Evolutionary conservation across 2,329 filamentous ascomycete species (phyloP).

Genomic region (Penicillium sp.): DNA sequence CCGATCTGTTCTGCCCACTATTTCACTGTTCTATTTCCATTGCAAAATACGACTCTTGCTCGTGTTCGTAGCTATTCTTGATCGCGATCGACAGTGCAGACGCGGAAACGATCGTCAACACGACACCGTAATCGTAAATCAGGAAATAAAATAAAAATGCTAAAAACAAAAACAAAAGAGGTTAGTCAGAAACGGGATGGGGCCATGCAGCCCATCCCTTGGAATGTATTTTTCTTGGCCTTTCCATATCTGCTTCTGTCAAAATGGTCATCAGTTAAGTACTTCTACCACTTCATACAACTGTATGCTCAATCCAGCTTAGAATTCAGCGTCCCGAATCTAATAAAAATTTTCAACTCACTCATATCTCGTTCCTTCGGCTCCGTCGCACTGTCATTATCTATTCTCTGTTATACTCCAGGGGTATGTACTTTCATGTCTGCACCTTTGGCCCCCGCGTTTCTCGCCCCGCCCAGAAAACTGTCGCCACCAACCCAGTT

Average conservation of each 20-base stretch:
- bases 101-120: neutral
- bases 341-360: no score
- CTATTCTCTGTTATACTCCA: no score
- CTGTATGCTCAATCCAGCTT: no score
- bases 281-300: neutral
- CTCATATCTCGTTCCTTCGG: no score
- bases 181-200: neutral
- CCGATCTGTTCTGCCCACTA: neutral
- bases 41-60: neutral
- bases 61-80: neutral
- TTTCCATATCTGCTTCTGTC: neutral
- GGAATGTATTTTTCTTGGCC: neutral
- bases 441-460: neutral
- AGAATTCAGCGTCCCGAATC: no score
- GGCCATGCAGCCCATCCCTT: neutral
- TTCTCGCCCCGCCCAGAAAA: neutral
- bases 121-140: neutral
- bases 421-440: neutral
- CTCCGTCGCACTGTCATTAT: no score
- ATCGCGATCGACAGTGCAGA: constrained; percentile 2
- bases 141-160: neutral
- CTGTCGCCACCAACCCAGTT: neutral
- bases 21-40: neutral
- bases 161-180: neutral
- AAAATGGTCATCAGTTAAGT: no score